Evolutionary conservation across 1,284 basidiomycete species (phyloP), one percentile per base, ranked within the genome.

Genomic region (Melampsora larici-populina): DNA sequence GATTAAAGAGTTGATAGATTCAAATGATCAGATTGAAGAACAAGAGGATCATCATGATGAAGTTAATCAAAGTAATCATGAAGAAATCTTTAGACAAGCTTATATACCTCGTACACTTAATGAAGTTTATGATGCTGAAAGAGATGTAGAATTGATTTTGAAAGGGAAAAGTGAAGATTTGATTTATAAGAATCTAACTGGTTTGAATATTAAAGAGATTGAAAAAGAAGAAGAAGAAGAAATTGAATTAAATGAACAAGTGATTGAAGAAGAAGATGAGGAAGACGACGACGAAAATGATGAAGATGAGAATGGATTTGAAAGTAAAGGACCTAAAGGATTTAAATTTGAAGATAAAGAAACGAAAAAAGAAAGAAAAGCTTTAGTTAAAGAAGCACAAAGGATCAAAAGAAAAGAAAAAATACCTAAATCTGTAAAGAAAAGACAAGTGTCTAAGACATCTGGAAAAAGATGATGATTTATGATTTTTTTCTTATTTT

Each of bases 361-460:
- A 21, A 46, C n/a, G 11, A 78, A 70, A n/a, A 70, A 95, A 92
- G 92, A 94, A 84, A 89, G 94, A 13, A 95, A 97, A 84, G 91
- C 92, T 83, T 90, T 90, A 15, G 88, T 88, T 43, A 97, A 97
- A 83, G 91, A 90, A 80, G 92, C 92, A 83, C 89, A 90, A 71
- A 88, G 91, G 81, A 94, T 97, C 85, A 92, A 89, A 84, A 88
- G 94, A 79, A 92, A 94, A 84, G 87, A 89, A 80, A 97, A 97
- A 86, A 93, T 97, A 87, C 92, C 93, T 71, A 97, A 97, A 84
- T 88, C 90, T 55, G 93, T 95, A 85, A 97, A 97, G 86, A 92
- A 92, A 85, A 88, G 89, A 68, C 88, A 88, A 80, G 87, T 97
- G 80, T 96, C 93, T 85, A 82, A 82, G 70, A 76, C 79, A 11